Conservation (phyloP, 345 rosid genomes). For the Ceriops tagal region DNA sequence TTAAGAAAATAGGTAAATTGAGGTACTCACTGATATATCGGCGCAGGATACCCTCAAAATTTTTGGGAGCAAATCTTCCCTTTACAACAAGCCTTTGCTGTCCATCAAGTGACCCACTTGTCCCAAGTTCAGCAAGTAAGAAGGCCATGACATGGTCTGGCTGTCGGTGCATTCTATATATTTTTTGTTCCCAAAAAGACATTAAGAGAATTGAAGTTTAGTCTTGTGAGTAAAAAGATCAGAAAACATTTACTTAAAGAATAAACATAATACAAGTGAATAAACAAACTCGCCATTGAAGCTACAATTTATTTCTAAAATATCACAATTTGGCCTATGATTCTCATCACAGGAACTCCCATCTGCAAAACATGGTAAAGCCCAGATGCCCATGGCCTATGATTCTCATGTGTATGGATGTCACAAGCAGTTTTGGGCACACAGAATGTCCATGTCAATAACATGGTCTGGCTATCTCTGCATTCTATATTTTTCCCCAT, state of each 20-base stretch:
- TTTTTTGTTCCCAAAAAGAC: background rate
- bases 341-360: too few species aligned
- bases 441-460: too few species aligned
- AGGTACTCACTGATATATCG: conserved; percentile 76
- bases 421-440: too few species aligned
- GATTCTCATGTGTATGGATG: too few species aligned
- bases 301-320: too few species aligned
- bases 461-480: conserved; percentile 94
- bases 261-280: too few species aligned
- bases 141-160: conserved; percentile 92
- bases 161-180: conserved; percentile 81
- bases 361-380: too few species aligned
- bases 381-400: too few species aligned
- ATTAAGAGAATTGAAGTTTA: background rate
- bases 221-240: background rate
- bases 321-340: too few species aligned
- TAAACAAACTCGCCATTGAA: too few species aligned
- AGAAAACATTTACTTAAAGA: background rate
- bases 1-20: too few species aligned
- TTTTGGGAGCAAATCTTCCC: conserved; percentile 90
- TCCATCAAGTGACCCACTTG: conserved; percentile 94
- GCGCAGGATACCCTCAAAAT: conserved; percentile 80
- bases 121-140: conserved; percentile 91
- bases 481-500: conserved; percentile 47
- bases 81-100: conserved; percentile 87